Percentiles rank a stretch among this genome's conserved stretches.
Conservation (phyloP, 768 basidiomycete species). For the Hericium alpestre region DNA sequence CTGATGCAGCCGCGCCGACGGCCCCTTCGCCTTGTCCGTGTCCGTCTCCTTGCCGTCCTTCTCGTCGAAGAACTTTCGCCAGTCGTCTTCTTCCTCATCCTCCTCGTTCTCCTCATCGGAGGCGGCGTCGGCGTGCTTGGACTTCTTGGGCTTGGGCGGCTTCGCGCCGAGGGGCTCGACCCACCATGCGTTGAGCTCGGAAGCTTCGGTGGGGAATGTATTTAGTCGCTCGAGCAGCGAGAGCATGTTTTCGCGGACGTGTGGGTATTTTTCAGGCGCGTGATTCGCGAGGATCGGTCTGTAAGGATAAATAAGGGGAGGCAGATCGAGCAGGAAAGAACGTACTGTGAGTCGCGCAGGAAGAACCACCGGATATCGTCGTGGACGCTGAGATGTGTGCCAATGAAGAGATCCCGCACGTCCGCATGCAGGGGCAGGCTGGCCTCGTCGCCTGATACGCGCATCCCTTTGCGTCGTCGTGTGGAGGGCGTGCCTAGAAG, state of each 20-base stretch:
- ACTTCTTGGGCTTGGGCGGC: conserved; percentile 39
- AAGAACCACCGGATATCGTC: conserved; percentile 89
- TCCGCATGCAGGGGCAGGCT: conserved; percentile 41
- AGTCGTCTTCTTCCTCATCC: conserved; percentile 43
- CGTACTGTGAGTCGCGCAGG: conserved; percentile 66
- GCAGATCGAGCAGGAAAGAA: conserved; percentile 6
- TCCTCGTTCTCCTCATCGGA: conserved; percentile 17
- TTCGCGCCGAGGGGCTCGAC: conserved; percentile 52
- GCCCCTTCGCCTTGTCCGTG: conserved; percentile 18
- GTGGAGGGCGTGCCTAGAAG: conserved; percentile 50
- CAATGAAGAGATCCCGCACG: conserved; percentile 52
- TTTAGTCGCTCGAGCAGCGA: conserved; percentile 55
- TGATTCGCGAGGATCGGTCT: conserved; percentile 18
- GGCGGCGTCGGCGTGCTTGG: conserved; percentile 18
- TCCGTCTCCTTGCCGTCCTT: conserved; percentile 4
- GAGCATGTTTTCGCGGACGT: conserved; percentile 43
- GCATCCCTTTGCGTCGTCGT: conserved; percentile 14
- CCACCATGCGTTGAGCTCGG: conserved; percentile 74
- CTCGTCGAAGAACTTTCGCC: conserved; percentile 80
- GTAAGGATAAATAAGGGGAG: conserved; percentile 16
- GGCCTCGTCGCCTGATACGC: conserved; percentile 10
- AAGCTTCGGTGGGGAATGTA: conserved; percentile 61
- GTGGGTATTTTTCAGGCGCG: conserved; percentile 19
- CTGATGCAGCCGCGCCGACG: conserved; percentile 41
- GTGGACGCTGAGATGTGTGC: conserved; percentile 64